These are phyloP conservation scores for Alternaria ethzedia DNA, from an alignment of 2,329 filamentous ascomycete species.

Conservation along the genomic window DNA sequence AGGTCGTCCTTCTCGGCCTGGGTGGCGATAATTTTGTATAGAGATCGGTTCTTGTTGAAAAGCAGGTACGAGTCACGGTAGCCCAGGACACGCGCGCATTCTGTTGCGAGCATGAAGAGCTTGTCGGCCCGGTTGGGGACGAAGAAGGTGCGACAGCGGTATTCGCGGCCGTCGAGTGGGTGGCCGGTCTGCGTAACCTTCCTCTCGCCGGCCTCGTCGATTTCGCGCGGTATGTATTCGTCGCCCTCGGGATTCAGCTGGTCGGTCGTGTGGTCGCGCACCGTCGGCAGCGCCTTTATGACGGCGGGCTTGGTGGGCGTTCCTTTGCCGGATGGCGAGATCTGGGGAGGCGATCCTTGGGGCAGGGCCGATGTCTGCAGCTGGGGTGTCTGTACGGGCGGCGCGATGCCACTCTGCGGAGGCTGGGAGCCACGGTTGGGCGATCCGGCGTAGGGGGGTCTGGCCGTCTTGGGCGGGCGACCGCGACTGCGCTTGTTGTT, in stretches of 20 bases:
- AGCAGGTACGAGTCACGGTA: conserved; percentile 98
- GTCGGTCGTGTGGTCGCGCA: conserved; percentile 95
- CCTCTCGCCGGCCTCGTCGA: conserved; percentile 90
- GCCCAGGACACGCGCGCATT: conserved; percentile 90
- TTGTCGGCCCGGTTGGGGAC: conserved; percentile 91
- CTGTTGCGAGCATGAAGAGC: conserved; percentile 97
- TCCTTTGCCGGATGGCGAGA: conserved; percentile 71
- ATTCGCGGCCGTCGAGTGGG: conserved; percentile 81
- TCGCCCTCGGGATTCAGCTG: conserved; percentile 88
- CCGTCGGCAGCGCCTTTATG: conserved; percentile 92
- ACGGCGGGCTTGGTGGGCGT: conserved; percentile 79
- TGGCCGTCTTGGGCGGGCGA: conserved; percentile 65
- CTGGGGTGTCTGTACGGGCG: conserved; percentile 61
- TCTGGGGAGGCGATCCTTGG: conserved; percentile 62
- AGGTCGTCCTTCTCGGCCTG: conserved; percentile 96
- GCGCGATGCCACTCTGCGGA: conserved; percentile 54
- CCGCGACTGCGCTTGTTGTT: conserved; percentile 50
- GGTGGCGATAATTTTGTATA: conserved; percentile 97
- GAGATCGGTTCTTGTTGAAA: conserved; percentile 97
- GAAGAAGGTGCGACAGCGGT: conserved; percentile 90
- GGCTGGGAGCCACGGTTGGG: conserved; percentile 60
- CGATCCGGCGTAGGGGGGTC: conserved; percentile 57
- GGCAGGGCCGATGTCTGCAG: conserved; percentile 58
- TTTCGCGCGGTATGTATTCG: conserved; percentile 93
- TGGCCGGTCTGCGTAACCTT: conserved; percentile 88